Evolutionary conservation across 495 filamentous ascomycete genomes (phyloP).

Genomic region (Penicillium chermesinum): DNA sequence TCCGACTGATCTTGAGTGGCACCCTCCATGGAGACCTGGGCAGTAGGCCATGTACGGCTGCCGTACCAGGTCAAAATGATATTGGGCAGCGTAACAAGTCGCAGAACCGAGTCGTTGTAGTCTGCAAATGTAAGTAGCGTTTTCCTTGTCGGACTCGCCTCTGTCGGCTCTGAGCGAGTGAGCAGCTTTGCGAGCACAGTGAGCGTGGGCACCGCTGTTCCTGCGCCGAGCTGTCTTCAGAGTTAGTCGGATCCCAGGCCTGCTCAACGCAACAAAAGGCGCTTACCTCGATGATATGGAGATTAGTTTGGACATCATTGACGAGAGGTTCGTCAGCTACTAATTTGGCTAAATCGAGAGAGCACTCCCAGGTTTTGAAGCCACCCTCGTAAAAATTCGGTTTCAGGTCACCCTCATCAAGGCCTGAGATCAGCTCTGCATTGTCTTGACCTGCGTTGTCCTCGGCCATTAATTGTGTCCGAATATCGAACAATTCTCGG

Average conservation of each 20-base stretch:
- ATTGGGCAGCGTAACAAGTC: conserved; percentile 85
- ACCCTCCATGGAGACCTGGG: conserved; percentile 12
- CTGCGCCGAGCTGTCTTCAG: conserved; percentile 68
- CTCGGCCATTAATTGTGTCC: conserved; percentile 90
- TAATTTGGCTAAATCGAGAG: conserved; percentile 75
- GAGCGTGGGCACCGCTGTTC: conserved; percentile 80
- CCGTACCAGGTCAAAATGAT: conserved; percentile 72
- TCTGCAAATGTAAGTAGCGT: conserved; percentile 73
- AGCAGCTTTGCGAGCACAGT: conserved; percentile 70
- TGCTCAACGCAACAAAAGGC: too few relatives aligned
- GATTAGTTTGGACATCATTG: conserved; percentile 29
- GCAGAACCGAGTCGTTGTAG: conserved; percentile 82
- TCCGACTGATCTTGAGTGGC: conserved; percentile 28
- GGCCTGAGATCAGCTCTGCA: conserved; percentile 45
- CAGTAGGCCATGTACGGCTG: conserved; percentile 15
- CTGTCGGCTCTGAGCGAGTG: conserved; percentile 18
- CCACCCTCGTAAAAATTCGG: conserved; percentile 93
- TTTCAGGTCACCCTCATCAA: conserved; percentile 79
- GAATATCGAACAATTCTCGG: conserved; percentile 88
- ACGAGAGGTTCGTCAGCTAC: conserved; percentile 16
- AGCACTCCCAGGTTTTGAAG: conserved; percentile 99
- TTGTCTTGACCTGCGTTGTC: conserved; percentile 49
- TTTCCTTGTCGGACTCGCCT: conserved; percentile 18
- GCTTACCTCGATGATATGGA: conserved; percentile 72
- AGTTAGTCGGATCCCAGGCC: background rate